Evolutionary conservation across 148 eudicot species (phyloP).

Genomic region (Rheum nobile): DNA sequence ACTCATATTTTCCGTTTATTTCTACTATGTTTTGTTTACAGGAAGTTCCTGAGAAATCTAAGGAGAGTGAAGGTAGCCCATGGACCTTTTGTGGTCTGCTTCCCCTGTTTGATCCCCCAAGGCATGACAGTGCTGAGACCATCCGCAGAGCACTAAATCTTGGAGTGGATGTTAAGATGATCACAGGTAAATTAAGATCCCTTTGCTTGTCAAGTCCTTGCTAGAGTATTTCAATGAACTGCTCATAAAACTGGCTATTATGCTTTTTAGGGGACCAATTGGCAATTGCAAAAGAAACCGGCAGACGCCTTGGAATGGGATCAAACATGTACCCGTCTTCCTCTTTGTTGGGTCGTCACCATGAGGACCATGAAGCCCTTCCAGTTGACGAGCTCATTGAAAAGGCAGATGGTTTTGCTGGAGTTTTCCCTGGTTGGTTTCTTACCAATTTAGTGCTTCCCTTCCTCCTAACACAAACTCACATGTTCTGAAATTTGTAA

Average conservation of each 20-base stretch:
- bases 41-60: constrained; percentile 53
- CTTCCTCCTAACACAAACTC: neutral
- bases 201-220: neutral
- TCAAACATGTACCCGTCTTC: constrained; percentile 62
- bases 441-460: neutral
- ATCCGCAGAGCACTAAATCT: constrained; percentile 64
- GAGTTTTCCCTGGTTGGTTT: constrained; percentile 50
- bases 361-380: constrained; percentile 34
- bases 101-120: constrained; percentile 76
- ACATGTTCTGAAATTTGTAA: neutral
- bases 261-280: constrained; percentile 44
- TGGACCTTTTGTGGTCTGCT: constrained; percentile 65
- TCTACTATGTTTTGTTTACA: constrained; percentile 12
- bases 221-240: too few relatives aligned
- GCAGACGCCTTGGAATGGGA: constrained; percentile 69
- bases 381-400: constrained; percentile 56
- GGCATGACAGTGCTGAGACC: constrained; percentile 78
- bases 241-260: neutral
- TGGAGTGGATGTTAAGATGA: constrained; percentile 76
- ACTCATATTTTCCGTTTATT: neutral
- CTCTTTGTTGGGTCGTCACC: constrained; percentile 37
- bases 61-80: constrained; percentile 51
- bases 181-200: constrained; percentile 32
- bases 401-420: constrained; percentile 67
- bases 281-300: constrained; percentile 70